Percentiles rank a stretch among this genome's conserved stretches.
Conservation (phyloP, 2,329 filamentous ascomycete species). For the Alternaria brassicicola region DNA sequence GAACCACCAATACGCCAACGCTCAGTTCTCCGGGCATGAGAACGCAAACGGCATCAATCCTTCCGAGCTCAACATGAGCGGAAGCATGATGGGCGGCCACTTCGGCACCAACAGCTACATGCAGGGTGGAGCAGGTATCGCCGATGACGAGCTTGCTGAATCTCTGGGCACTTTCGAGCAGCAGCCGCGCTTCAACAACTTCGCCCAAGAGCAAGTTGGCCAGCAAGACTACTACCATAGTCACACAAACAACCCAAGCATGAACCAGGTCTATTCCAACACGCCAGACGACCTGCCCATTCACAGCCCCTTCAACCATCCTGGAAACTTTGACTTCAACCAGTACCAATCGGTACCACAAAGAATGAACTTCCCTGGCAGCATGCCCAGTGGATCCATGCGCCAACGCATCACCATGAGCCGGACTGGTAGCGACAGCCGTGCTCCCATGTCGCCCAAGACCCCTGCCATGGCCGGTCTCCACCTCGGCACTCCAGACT, state of each 20-base stretch:
- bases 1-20: conserved; percentile 55
- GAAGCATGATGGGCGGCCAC: conserved; percentile 62
- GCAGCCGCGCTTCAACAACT: conserved; percentile 54
- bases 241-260: conserved; percentile 62
- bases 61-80: conserved; percentile 78
- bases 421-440: conserved; percentile 67
- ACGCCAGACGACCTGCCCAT: conserved; percentile 92
- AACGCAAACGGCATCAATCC: conserved; percentile 69
- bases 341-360: conserved; percentile 75
- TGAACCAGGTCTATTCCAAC: conserved; percentile 80
- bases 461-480: conserved; percentile 77
- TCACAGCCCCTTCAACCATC: conserved; percentile 82
- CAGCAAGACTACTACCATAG: conserved; percentile 61
- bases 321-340: conserved; percentile 71
- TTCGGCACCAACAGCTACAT: conserved; percentile 73
- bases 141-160: conserved; percentile 87
- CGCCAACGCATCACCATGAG: conserved; percentile 59
- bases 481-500: conserved; percentile 73
- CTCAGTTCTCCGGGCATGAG: conserved; percentile 54
- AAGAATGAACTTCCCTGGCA: conserved; percentile 50
- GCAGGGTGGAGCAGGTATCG: conserved; percentile 77
- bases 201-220: conserved; percentile 61
- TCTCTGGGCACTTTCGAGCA: conserved; percentile 62
- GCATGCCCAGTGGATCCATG: conserved; percentile 43
- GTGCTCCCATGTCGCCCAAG: conserved; percentile 85